phyloP scores from a whole-genome alignment of 805 yeast genomes.

The Metschnikowia corniflorae region DNA sequence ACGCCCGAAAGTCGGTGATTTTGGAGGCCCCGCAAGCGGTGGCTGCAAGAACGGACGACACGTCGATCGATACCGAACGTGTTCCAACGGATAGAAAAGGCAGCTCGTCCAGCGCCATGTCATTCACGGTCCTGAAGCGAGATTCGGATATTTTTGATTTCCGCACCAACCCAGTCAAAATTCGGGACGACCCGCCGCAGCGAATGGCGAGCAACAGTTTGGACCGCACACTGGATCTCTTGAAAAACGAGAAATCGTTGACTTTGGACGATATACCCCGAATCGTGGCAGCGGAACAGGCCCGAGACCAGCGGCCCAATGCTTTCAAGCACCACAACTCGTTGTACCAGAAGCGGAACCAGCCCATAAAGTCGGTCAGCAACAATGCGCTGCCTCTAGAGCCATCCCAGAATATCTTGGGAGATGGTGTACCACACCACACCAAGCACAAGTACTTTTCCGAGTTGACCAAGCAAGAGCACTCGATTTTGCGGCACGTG shows the following conservation, averaged over 20 bases:
- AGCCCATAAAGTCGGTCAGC: slow-evolving; percentile 22
- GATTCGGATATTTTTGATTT: slow-evolving; percentile 28
- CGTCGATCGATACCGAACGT: slow-evolving; percentile 18
- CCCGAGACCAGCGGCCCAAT: slow-evolving; percentile 87
- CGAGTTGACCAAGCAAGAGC: slow-evolving; percentile 57
- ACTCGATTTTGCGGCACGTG: slow-evolving; percentile 54
- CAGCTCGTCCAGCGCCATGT: slow-evolving; percentile 26
- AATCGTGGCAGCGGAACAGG: slow-evolving; percentile 95
- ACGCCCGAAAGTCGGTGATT: slow-evolving; percentile 63
- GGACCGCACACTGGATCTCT: slow-evolving; percentile 63
- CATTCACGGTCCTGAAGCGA: slow-evolving; percentile 21
- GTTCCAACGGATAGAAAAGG: slow-evolving; percentile 17
- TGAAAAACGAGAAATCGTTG: slow-evolving; percentile 77
- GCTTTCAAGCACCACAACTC: slow-evolving; percentile 79
- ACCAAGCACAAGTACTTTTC: slow-evolving; percentile 49
- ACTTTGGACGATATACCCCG: slow-evolving; percentile 96
- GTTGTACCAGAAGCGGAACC: slow-evolving; percentile 32
- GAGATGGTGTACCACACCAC: neutral
- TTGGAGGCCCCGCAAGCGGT: slow-evolving; percentile 59
- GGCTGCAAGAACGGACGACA: slow-evolving; percentile 28
- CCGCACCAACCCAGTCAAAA: slow-evolving; percentile 25
- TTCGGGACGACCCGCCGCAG: slow-evolving; percentile 36
- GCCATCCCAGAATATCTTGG: slow-evolving; percentile 7
- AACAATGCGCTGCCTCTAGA: slow-evolving; percentile 10
- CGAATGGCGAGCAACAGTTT: slow-evolving; percentile 34